Base-by-base conservation (phyloP, 2,329 filamentous ascomycete genomes). In the Botrytis squamosa region DNA sequence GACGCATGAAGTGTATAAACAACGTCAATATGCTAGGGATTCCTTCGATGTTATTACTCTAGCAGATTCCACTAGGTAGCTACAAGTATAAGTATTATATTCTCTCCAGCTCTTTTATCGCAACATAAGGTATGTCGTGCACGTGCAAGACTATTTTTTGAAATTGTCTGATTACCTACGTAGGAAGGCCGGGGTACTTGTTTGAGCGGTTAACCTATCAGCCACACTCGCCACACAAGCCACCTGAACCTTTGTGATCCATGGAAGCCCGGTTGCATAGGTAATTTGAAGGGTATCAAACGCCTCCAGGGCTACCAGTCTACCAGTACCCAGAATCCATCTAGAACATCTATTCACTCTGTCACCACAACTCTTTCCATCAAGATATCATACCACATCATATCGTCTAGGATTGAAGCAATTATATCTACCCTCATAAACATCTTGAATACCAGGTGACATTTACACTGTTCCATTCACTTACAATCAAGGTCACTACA, bases 101-200 rank as follows among this genome's bases (percentile, higher is more conserved):
- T 36, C 33, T 40, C 14, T 36, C 59, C 33, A 40, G 29, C 44
- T 66, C 44, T n/a, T 52, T 33, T 38, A 38, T 36, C 29, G 2
- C 3, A 10, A 22, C 33, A 52, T 22, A 8, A 57, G 46, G 46
- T 69, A 38, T 69, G 36, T 38, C 25, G 36, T 44, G 38, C 66
- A 69, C 49, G 66, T 69, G 52, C 66, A 42, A 55, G 64, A 52
- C 29, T 46, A n/a, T 20, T 64, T 42, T 63, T 65, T 20, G 16
- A 46, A 10, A 4, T 36, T 49, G 12, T 10, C 8, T 10, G 64
- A 66, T 57, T 68, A 42, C 29, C 12, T 52, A 29, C 29, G 29
- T 29, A 22, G 33, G 33, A 33, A 4, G 33, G 33, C 33, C 33
- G 33, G 33, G 33, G 33, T 33, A 33, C 33, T 33, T 33, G 33